These are phyloP conservation scores for Lepiota brunneoincarnata DNA, from an alignment of 768 basidiomycete species.

Conservation along the genomic window DNA sequence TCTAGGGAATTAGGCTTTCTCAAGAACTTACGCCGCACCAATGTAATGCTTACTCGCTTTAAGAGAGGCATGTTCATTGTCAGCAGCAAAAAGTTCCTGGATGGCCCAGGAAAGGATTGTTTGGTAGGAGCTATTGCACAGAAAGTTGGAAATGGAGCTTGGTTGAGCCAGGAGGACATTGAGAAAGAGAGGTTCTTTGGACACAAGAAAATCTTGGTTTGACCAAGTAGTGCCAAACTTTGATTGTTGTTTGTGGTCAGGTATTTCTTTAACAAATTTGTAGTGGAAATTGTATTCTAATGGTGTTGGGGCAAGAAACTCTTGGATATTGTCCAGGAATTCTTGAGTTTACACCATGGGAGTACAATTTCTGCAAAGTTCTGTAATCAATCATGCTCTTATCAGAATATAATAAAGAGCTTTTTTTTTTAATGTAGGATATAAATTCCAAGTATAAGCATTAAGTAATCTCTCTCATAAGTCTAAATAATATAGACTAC, in stretches of 20 bases:
- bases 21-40: constrained; percentile 60
- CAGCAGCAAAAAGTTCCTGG: constrained; percentile 58
- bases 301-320: neutral
- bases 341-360: no score
- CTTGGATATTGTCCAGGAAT: neutral
- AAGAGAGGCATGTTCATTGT: constrained; percentile 77
- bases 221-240: no score
- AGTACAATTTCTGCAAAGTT: no score
- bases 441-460: neutral
- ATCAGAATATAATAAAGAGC: no score
- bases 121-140: constrained; percentile 42
- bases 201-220: neutral
- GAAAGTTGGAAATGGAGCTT: constrained; percentile 33
- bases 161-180: constrained; percentile 37
- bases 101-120: constrained; percentile 44
- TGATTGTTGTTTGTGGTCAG: neutral
- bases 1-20: constrained; percentile 68
- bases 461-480: neutral
- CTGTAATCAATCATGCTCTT: neutral
- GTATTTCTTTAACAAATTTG: neutral
- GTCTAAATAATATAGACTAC: neutral
- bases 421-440: neutral
- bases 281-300: neutral
- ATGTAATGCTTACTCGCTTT: constrained; percentile 88
- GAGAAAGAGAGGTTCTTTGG: constrained; percentile 27